These are phyloP conservation scores for Saccharomycopsis hybrid DNA, from an alignment of 1,139 yeast species.

Conservation along the genomic window DNA sequence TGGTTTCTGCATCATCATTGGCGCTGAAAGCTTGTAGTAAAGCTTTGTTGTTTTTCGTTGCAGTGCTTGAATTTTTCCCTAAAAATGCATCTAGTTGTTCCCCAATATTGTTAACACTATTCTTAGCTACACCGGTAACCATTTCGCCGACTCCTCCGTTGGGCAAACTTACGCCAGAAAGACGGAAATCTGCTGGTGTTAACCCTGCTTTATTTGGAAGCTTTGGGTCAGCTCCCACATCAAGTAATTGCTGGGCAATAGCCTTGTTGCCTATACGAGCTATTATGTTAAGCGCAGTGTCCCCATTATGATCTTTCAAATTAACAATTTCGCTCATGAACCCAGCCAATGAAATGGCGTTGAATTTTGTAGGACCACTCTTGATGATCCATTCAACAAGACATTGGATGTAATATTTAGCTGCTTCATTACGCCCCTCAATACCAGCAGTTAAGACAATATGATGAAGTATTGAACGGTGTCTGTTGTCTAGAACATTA, in stretches of 20 bases:
- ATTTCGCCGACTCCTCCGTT: background rate
- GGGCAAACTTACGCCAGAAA: slow-evolving; percentile 12
- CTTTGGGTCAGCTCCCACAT: slow-evolving; percentile 78
- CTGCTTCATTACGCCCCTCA: slow-evolving; percentile 61
- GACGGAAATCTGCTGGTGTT: slow-evolving; percentile 79
- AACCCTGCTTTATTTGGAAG: slow-evolving; percentile 80
- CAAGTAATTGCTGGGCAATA: slow-evolving; percentile 72
- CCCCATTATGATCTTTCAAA: slow-evolving; percentile 78
- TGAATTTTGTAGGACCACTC: slow-evolving; percentile 36
- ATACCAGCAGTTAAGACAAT: slow-evolving; percentile 75
- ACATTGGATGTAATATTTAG: slow-evolving; percentile 70
- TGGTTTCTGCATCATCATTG: slow-evolving; percentile 10
- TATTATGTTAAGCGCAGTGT: slow-evolving; percentile 83
- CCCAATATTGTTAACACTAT: background rate
- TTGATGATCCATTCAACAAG: slow-evolving; percentile 77
- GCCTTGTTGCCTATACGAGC: slow-evolving; percentile 81
- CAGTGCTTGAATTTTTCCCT: background rate
- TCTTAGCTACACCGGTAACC: background rate
- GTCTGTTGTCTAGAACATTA: slow-evolving; percentile 63
- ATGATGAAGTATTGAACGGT: slow-evolving; percentile 88
- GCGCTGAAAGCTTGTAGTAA: background rate
- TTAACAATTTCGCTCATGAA: slow-evolving; percentile 65
- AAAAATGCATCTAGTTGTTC: background rate
- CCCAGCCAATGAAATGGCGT: slow-evolving; percentile 48
- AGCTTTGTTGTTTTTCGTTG: slow-evolving; percentile 2